phyloP scores from a whole-genome alignment of 1,139 yeast species.

The Nakaseomyces nivariensis region DNA sequence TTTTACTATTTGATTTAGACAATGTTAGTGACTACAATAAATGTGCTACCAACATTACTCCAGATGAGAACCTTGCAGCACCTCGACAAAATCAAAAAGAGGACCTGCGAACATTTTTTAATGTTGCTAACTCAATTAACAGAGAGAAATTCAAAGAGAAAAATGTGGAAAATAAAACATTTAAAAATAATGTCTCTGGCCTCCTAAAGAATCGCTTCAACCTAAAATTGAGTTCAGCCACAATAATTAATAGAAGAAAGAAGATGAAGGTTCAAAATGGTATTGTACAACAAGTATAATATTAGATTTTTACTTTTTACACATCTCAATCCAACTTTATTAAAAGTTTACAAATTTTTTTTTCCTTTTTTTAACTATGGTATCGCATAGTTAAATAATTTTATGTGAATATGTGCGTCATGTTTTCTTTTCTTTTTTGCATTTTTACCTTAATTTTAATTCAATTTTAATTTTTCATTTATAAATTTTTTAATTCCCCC shows the following conservation, averaged over 20 bases:
- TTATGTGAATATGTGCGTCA: background rate
- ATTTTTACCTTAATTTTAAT: background rate
- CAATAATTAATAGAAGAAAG: slow-evolving; percentile 2
- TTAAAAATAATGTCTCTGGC: background rate
- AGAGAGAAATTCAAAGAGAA: background rate
- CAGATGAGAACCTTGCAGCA: background rate
- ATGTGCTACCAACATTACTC: too few species aligned
- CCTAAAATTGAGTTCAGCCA: slow-evolving; percentile 1
- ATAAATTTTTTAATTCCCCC: background rate
- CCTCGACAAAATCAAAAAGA: background rate
- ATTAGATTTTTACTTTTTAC: background rate
- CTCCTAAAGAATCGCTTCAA: background rate
- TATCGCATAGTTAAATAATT: background rate
- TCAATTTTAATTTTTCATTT: background rate
- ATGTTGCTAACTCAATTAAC: background rate
- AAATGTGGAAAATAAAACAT: background rate
- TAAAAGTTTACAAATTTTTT: too few species aligned
- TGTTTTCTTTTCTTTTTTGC: background rate
- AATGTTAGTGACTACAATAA: background rate
- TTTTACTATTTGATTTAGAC: background rate
- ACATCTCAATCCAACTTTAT: background rate
- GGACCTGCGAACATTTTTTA: background rate
- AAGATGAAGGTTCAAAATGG: slow-evolving; percentile 3
- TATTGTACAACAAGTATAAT: slow-evolving; percentile 1
- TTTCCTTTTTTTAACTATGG: too few species aligned